Evolutionary conservation across 2,329 filamentous ascomycete genomes (phyloP).

Genomic region (Oidium heveae): DNA sequence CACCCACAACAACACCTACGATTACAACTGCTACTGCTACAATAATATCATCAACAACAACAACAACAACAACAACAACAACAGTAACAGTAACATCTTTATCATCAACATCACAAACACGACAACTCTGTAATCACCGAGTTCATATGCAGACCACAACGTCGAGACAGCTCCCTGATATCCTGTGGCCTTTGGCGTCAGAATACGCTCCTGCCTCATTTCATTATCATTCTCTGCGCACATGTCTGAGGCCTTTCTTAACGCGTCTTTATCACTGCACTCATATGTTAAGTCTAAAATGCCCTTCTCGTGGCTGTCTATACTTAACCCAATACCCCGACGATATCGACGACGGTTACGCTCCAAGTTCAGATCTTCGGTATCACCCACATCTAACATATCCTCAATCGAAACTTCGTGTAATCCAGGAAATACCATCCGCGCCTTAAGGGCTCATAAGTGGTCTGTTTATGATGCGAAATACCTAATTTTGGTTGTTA

Average conservation of each 20-base stretch:
- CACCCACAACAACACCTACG: not conserved
- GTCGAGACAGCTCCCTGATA: conserved; percentile 5
- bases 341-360: conserved; percentile 40
- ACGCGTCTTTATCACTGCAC: conserved; percentile 8
- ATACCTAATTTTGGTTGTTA: conserved; percentile 47
- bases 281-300: conserved; percentile 12
- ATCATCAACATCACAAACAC: too few species aligned
- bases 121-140: conserved; percentile 4
- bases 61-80: too few species aligned
- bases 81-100: too few species aligned
- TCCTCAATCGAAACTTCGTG: conserved; percentile 59
- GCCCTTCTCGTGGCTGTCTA: conserved; percentile 21
- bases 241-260: conserved; percentile 9
- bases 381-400: conserved; percentile 46
- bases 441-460: conserved; percentile 47
- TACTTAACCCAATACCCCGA: conserved; percentile 32
- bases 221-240: not conserved
- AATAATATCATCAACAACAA: too few species aligned
- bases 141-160: conserved; percentile 13
- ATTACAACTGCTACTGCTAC: too few species aligned
- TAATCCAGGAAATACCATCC: conserved; percentile 53
- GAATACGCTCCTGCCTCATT: not conserved
- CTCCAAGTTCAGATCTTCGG: conserved; percentile 40
- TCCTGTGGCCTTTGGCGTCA: conserved; percentile 3
- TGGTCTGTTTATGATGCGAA: conserved; percentile 72